Evolutionary conservation across 1,284 basidiomycete genomes (phyloP).

Genomic region (Trametes sp.): DNA sequence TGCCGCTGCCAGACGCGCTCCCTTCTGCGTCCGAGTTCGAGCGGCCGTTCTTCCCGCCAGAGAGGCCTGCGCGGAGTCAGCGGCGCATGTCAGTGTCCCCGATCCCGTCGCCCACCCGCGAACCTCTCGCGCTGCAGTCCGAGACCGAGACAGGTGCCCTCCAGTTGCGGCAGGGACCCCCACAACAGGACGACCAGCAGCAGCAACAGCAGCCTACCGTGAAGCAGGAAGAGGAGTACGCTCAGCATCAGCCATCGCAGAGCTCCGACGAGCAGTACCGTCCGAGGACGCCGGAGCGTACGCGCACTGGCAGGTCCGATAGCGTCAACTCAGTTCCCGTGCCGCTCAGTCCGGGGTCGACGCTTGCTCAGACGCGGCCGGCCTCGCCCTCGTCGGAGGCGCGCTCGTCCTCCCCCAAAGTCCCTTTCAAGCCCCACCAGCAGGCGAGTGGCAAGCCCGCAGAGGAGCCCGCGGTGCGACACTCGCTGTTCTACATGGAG

Average conservation of each 20-base stretch:
- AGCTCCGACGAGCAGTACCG: slow-evolving; percentile 13
- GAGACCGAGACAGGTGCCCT: not conserved
- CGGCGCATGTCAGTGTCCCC: slow-evolving; percentile 23
- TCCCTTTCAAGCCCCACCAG: slow-evolving; percentile 10
- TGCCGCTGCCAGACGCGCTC: slow-evolving; percentile 28
- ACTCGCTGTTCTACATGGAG: slow-evolving; percentile 38
- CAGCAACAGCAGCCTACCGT: not conserved
- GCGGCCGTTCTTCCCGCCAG: slow-evolving; percentile 24
- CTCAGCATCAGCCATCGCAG: not conserved
- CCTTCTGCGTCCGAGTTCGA: slow-evolving; percentile 26
- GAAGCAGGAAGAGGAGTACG: not conserved
- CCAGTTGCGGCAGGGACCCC: not conserved
- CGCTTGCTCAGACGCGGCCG: slow-evolving; percentile 30
- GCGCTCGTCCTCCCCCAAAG: slow-evolving; percentile 21
- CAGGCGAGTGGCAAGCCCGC: slow-evolving; percentile 20
- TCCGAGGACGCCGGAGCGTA: slow-evolving; percentile 10
- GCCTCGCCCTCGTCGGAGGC: slow-evolving; percentile 20
- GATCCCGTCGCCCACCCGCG: slow-evolving; percentile 23
- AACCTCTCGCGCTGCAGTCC: slow-evolving; percentile 27
- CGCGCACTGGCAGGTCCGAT: slow-evolving; percentile 11
- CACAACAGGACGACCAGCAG: not conserved
- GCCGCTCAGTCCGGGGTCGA: slow-evolving; percentile 30
- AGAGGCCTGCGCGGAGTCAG: slow-evolving; percentile 18
- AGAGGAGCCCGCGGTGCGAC: slow-evolving; percentile 28
- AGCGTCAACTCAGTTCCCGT: slow-evolving; percentile 24